A percentile compares a stretch with the other conserved stretches of the same genome.
Conservation (phyloP, 23 red algal species). For the Gracilariopsis chorda region DNA sequence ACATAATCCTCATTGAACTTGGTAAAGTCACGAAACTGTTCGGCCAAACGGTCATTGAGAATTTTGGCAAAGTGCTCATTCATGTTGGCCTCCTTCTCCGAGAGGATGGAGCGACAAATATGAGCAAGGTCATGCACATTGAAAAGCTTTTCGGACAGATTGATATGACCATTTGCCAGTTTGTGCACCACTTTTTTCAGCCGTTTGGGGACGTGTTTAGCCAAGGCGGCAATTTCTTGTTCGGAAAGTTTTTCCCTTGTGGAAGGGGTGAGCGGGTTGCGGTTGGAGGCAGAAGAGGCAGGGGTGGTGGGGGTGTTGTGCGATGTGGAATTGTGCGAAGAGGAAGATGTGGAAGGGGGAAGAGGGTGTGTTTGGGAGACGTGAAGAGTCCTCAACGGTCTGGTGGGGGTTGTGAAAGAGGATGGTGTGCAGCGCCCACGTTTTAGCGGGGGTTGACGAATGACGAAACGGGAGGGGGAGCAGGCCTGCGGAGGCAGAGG, state of each 20-base stretch:
- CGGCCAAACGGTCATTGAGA: constrained; percentile 53
- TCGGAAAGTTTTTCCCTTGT: constrained; percentile 14
- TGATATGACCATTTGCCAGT: constrained; percentile 27
- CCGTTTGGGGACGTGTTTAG: constrained; percentile 43
- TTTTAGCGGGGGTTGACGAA: constrained; percentile 47
- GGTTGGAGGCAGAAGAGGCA: not conserved
- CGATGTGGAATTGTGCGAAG: not conserved
- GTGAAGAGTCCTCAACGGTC: not conserved
- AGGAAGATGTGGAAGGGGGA: not conserved
- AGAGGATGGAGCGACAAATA: constrained; percentile 23
- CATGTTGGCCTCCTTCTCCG: constrained; percentile 48
- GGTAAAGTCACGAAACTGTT: constrained; percentile 88
- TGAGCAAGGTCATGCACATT: constrained; percentile 43
- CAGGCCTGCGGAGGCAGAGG: constrained; percentile 8
- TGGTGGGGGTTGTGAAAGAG: constrained; percentile 8
- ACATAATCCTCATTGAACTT: constrained; percentile 87
- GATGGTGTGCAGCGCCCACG: constrained; percentile 36
- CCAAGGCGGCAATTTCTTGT: constrained; percentile 35
- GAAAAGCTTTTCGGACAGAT: constrained; percentile 27
- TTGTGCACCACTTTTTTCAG: constrained; percentile 44
- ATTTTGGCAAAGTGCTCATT: constrained; percentile 34
- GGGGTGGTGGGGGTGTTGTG: not conserved
- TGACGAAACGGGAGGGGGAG: constrained; percentile 36
- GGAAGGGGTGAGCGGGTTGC: not conserved
- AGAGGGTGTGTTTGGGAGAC: not conserved